Evolutionary conservation across 164 flowering plant species (phyloP), one percentile per base, ranked within the genome.

Genomic region (Kalanchoe fedtschenkoi): DNA sequence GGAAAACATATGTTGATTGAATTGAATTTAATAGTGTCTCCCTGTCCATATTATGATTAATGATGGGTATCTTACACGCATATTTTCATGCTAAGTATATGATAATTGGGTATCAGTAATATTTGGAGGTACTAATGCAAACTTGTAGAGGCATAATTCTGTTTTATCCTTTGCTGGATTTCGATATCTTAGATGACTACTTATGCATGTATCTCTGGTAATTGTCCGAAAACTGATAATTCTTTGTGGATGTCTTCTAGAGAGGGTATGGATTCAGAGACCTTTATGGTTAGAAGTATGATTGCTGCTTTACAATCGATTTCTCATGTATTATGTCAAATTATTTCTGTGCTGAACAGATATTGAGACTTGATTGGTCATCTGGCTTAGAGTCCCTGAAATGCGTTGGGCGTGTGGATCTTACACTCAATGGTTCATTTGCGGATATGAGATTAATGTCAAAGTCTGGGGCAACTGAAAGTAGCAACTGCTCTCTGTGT

Each of bases 371-470:
- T 71, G 84, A 88, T 47, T 85, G 88, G 89, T 78, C 91, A 35
- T 77, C 83, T 70, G 84, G 92, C 42, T 69, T 81, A 68, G 86
- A 83, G 68, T 72, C 74, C 47, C 39, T 91, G 61, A 78, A 69
- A 72, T 87, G 95, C 54, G 58, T 73, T 24, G 68, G 75, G 43
- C 92, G 92, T 61, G 68, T 68, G 58, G 90, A 85, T 71, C 83
- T 88, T 66, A 60, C 76, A 46, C 89, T 91, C 44, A 66, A 62
- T 72, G 95, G 96, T 55, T 81, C 96, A 56, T 91, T 85, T 76
- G 88, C 92, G 9, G 96, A 91, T 74, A 81, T 83, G 90, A 77
- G 83, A 64, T 68, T 81, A 29, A 60, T 81, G 58, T 84, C 87
- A 34, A 69, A 64, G 63, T 68, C 67, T 53, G 81, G 81, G 34